Base-by-base conservation (phyloP, 192 early-diverging fungal species). In the Kappamyces sp. region DNA sequence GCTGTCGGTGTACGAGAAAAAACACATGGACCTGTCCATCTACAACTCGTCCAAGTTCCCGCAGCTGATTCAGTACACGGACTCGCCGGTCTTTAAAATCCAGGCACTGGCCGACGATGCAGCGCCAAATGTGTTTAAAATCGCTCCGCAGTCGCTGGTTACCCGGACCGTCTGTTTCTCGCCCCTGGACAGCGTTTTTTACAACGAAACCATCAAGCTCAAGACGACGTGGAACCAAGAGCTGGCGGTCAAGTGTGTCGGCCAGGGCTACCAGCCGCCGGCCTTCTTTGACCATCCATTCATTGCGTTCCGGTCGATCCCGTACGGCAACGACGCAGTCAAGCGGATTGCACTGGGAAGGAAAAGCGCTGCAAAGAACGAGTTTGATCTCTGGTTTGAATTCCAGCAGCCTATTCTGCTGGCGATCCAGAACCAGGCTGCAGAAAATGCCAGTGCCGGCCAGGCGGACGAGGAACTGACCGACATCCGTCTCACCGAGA, bases 391-490 rank as follows among this genome's bases (percentile, higher is more conserved):
- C 36, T 11, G 40, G 50, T 52, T 38, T 32, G 50, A 52, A 29
- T 52, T 52, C 4, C 50, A 52, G 36, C 50, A 52, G 15, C 50
- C 50, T 1, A 39, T 52, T n/a, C n/a, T 52, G 50, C 50, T 52
- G 36, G 5, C 36, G 14, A 52, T 52, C 15, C 11, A 8, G 9
- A 39, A 39, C n/a, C 36, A 52, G 40, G 1, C 50, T 7, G 40
- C 40, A 4, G 4, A 38, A 4, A 31, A 52, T 30, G 36, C 50
- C 40, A 29, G 40, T 29, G 50, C 5, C 22, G 0, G 22, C 22
- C 22, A 22, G 0, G 0, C 22, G 22, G 22, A 22, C 22, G 22
- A 22, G 22, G 22, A 22, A 22, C 22, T 22, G 0, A 22, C 22
- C 22, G 22, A 22, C 22, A 22, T 22, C 22, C 22, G 22, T 22